These are phyloP conservation scores for Sporothrix schenckii DNA, from an alignment of 2,329 filamentous ascomycete genomes.

Conservation along the genomic window DNA sequence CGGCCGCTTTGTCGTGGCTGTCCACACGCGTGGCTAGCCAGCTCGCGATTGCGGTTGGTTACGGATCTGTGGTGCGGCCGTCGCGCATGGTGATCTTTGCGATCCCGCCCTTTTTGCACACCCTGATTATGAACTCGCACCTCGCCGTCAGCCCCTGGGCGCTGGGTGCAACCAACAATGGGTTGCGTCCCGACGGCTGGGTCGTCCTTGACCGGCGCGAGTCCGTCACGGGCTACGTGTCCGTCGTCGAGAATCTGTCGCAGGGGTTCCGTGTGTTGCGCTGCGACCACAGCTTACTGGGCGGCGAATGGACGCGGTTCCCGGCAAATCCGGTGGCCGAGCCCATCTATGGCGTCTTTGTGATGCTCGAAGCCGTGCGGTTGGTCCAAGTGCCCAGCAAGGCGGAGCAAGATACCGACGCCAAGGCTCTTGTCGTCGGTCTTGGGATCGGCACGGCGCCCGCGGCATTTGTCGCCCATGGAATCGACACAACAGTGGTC, in stretches of 20 bases:
- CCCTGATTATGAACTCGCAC: slow-evolving; percentile 73
- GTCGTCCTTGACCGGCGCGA: slow-evolving; percentile 78
- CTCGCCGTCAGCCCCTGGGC: slow-evolving; percentile 61
- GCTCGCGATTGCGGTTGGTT: slow-evolving; percentile 65
- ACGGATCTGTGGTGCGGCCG: slow-evolving; percentile 66
- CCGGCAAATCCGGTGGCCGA: slow-evolving; percentile 66
- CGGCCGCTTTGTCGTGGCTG: slow-evolving; percentile 45
- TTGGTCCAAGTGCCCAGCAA: slow-evolving; percentile 65
- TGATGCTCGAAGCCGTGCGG: slow-evolving; percentile 89
- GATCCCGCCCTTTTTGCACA: slow-evolving; percentile 73
- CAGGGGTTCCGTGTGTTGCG: slow-evolving; percentile 79
- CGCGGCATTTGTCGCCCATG: slow-evolving; percentile 80
- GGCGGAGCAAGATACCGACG: background rate
- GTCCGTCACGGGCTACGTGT: slow-evolving; percentile 88
- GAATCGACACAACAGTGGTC: slow-evolving; percentile 89
- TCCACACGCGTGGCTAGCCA: slow-evolving; percentile 71
- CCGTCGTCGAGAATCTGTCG: slow-evolving; percentile 75
- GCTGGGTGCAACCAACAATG: slow-evolving; percentile 65
- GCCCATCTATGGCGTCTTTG: slow-evolving; percentile 94
- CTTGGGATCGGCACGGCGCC: slow-evolving; percentile 92
- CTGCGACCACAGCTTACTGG: slow-evolving; percentile 91
- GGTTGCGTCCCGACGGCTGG: slow-evolving; percentile 68
- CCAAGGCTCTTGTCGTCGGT: slow-evolving; percentile 49
- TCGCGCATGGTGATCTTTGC: slow-evolving; percentile 68
- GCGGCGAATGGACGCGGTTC: slow-evolving; percentile 79